Evolutionary conservation across 768 basidiomycete species (phyloP), one percentile per base, ranked within the genome.

Genomic region (Peribolospora kevripleyi): DNA sequence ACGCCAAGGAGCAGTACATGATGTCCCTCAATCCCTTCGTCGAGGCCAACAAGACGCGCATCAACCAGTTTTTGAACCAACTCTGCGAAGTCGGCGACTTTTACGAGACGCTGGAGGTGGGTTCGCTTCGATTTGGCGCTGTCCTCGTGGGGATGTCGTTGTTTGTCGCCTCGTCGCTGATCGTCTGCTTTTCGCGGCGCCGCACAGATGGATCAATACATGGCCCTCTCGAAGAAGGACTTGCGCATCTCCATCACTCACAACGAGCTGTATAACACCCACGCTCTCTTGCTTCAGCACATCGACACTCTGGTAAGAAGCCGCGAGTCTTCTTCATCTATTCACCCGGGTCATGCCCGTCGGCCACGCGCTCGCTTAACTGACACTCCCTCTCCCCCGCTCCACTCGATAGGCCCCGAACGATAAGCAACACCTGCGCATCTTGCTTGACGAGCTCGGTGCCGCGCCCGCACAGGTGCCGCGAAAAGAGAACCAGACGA

Each of bases 161-260:
- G 25, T 25, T 25, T 25, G 25, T 25, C 25, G 25, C 25, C 38
- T 11, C n/a, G 25, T 25, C 25, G 25, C 25, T 25, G 3, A 7
- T 53, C 11, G 46, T 54, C 9, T 5, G 6, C 6, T 4, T 38
- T 54, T 14, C n/a, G 48, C 42, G 6, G 11, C 3, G 48, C 7
- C 54, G 6, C 38, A 3, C 61, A 93, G 91, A 91, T 97, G 81
- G 93, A 98, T 69, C 93, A 97, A 73, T 98, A 98, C 68, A 95
- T 98, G 88, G 93, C 93, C 7, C 72, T 98, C 55, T 95, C 90
- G 57, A 98, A 98, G 76, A 97, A 97, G 69, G 93, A 97, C 66
- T 74, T 97, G 57, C 80, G 82, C 74, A 97, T 98, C 70, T 85
- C 88, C 69, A 98, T 98, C 66, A 97, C 93, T 6, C 71, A 97